Evolutionary conservation across 2,329 filamentous ascomycete genomes (phyloP).

Genomic region (Calonectria pteridis): DNA sequence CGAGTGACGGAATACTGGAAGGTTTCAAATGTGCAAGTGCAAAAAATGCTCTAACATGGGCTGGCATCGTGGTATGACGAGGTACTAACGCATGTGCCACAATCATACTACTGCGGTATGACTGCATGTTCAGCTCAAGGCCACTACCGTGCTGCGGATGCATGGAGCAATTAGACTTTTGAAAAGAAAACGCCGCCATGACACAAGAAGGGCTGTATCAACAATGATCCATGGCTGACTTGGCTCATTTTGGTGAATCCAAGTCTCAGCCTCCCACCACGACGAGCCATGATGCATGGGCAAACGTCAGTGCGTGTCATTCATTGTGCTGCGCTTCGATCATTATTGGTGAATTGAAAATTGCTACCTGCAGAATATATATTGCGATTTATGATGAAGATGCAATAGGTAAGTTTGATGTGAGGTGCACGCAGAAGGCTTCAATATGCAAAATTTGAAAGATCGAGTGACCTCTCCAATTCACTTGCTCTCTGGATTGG

Average conservation of each 20-base stretch:
- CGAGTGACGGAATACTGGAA: too few relatives aligned
- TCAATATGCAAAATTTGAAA: too few relatives aligned
- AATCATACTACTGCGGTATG: neutral
- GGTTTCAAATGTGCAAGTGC: too few relatives aligned
- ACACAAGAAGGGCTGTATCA: too few relatives aligned
- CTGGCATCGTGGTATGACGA: neutral
- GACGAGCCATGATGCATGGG: neutral
- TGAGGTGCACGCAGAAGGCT: neutral
- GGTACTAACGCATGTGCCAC: neutral
- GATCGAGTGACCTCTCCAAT: neutral
- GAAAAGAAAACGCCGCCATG: neutral
- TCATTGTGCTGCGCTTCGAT: too few relatives aligned
- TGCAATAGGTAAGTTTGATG: neutral
- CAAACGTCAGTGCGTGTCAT: neutral
- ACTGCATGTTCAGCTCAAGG: neutral
- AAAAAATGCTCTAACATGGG: neutral
- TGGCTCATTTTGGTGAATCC: neutral
- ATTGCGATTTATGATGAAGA: neutral
- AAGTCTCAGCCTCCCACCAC: neutral
- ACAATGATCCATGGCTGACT: neutral
- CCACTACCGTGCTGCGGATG: neutral
- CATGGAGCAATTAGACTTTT: neutral
- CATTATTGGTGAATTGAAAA: neutral
- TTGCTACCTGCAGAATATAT: fast-evolving
- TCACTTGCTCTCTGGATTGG: neutral